Evolutionary conservation across 2,329 filamentous ascomycete species (phyloP).

Genomic region (Stagonosporopsis chrysanthemi): DNA sequence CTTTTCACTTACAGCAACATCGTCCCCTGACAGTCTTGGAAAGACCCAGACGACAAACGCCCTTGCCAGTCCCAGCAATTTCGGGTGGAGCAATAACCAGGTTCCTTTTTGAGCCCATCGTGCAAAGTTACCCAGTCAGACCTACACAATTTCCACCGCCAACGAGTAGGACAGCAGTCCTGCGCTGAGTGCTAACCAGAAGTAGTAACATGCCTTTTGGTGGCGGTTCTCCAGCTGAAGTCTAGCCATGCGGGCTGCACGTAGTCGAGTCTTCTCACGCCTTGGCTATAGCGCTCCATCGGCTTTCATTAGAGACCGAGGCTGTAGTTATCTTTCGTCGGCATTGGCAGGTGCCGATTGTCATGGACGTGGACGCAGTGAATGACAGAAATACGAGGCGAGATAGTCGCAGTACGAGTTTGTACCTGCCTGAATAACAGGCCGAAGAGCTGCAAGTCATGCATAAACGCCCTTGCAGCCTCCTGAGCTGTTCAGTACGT

Average conservation of each 20-base stretch:
- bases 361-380: not conserved
- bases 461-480: not conserved
- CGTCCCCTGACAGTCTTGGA: conserved; percentile 10
- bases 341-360: conserved; percentile 5
- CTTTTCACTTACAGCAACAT: conserved; percentile 11
- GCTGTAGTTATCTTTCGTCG: conserved; percentile 3
- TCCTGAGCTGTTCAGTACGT: conserved; percentile 3
- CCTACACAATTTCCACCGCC: conserved; percentile 14
- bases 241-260: conserved; percentile 10
- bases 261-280: conserved; percentile 11
- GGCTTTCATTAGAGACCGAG: conserved; percentile 2
- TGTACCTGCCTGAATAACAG: not conserved
- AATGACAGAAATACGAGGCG: not conserved
- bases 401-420: not conserved
- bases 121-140: conserved; percentile 10
- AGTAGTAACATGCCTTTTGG: conserved; percentile 7
- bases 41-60: not conserved
- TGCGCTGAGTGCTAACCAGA: conserved; percentile 12
- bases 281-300: conserved; percentile 8
- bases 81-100: conserved; percentile 3
- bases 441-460: not conserved
- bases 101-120: conserved; percentile 1
- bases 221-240: conserved; percentile 20
- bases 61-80: conserved; percentile 9
- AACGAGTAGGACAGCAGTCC: not conserved